Base-by-base conservation (phyloP, 306 rosid species). In the Gastrolobium bilobum region DNA sequence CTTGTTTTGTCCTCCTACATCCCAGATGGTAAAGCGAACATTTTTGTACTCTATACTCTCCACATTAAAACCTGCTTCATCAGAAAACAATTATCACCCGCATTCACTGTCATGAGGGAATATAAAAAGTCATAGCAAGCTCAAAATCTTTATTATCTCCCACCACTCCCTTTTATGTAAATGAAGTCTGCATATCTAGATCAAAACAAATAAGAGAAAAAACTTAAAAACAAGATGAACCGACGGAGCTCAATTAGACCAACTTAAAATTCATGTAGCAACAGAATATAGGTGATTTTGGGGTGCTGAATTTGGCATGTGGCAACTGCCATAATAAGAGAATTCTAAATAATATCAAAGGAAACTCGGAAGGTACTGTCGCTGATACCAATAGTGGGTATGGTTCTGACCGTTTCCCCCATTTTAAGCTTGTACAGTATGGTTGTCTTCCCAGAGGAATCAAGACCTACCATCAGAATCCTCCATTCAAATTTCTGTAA, bases 1-100 rank as follows among this genome's bases (percentile, higher is more conserved):
- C 93, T 81, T 85, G 10, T 60, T 79, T 76, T 87, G 89, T 62
- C 90, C 90, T 83, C 90, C 93, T 2, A 87, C 80, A 82, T 87
- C 90, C 89, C 90, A 89, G 13, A 89, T 52, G 4, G 80, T 84
- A 77, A 81, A 79, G 84, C 67, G 37, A 33, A 82, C 64, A 9
- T 84, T 84, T 59, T 73, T 87, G 86, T 90, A 81, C 71, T 83
- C 73, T 50, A 85, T 56, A 35, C 81, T 57, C 68, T 89, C 87
- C 81, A 68, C 88, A 50, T 89, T 89, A 78, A 87, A 89, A 31
- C 91, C 91, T 83, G 83, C 5, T 77, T 64, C 80, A 77, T 66
- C 53, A 65, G 11, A 81, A 79, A 51, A 26, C 77, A 78, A 35
- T 11, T 10, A 42, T 11, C 38, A 15, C 29, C 7, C 7, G 33